These are phyloP conservation scores for Biancaea sappan DNA, from an alignment of 306 rosid genomes.

Conservation along the genomic window DNA sequence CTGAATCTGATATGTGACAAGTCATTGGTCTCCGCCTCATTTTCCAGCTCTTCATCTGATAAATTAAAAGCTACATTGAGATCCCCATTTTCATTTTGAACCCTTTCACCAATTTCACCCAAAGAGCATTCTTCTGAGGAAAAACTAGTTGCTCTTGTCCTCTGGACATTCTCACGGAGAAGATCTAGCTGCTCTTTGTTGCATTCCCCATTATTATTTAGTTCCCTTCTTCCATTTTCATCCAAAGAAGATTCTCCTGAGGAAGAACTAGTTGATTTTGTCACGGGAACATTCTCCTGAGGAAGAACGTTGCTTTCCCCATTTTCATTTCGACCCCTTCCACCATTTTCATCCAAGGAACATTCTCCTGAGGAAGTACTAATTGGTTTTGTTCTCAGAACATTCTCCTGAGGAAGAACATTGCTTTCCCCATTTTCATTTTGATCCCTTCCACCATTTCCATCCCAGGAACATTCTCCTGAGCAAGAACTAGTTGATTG, in stretches of 20 bases:
- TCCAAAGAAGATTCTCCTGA: neutral
- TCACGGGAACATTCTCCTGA: neutral
- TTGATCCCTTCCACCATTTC: neutral
- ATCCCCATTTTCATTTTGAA: conserved; percentile 27
- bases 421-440: too few species aligned
- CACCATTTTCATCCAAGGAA: conserved; percentile 14
- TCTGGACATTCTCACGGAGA: neutral
- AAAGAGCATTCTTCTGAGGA: conserved; percentile 34
- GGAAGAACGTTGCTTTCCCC: conserved; percentile 9
- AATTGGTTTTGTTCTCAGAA: neutral
- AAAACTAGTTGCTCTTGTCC: conserved; percentile 16
- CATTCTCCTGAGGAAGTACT: conserved; percentile 1
- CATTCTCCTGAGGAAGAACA: conserved; percentile 4
- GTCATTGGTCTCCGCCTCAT: conserved; percentile 38
- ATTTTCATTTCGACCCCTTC: conserved; percentile 22
- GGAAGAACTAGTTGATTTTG: neutral
- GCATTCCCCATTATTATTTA: conserved; percentile 18
- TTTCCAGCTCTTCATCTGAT: conserved; percentile 47
- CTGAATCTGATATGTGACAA: conserved; percentile 35
- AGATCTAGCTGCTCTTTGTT: conserved; percentile 21
- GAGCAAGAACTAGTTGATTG: neutral
- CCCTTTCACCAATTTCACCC: conserved; percentile 27
- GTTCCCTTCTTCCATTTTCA: conserved; percentile 28
- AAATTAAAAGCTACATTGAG: conserved; percentile 27
- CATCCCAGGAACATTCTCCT: conserved; percentile 27